Conservation (phyloP, 495 filamentous ascomycete genomes). For the Penicillium argentinense region DNA sequence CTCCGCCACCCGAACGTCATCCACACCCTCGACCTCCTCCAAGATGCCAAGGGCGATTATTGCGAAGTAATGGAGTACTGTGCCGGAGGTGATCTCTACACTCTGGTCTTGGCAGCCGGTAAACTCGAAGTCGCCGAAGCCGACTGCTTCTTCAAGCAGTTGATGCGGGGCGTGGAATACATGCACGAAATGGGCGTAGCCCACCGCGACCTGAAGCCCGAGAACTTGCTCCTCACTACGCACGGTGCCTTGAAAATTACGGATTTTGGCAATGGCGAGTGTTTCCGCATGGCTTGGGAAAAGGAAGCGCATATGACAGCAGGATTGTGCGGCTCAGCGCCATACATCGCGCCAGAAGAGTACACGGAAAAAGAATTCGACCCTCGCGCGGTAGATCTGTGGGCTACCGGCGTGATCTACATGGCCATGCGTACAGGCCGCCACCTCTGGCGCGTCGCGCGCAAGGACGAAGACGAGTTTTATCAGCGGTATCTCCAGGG, state of each 20-base stretch:
- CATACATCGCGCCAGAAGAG: conserved; percentile 97
- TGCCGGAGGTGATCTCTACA: conserved; percentile 95
- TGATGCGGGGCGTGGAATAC: conserved; percentile 99
- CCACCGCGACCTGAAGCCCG: conserved; percentile 95
- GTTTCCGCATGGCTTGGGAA: conserved; percentile 99
- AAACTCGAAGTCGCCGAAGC: conserved; percentile 93
- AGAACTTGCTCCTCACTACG: conserved; percentile 92
- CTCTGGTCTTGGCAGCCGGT: conserved; percentile 84
- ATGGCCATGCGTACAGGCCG: conserved; percentile 99
- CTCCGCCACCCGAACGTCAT: conserved; percentile 98
- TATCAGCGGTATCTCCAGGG: conserved; percentile 92
- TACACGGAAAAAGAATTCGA: conserved; percentile 95
- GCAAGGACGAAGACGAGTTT: conserved; percentile 95
- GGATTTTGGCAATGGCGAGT: conserved; percentile 98
- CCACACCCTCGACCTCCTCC: conserved; percentile 91
- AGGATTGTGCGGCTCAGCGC: conserved; percentile 91
- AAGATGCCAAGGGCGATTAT: conserved; percentile 96
- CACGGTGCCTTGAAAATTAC: conserved; percentile 97
- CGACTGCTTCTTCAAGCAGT: conserved; percentile 98
- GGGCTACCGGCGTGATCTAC: conserved; percentile 98
- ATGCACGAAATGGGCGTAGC: conserved; percentile 99
- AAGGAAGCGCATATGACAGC: conserved; percentile 97
- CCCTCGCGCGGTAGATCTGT: conserved; percentile 93
- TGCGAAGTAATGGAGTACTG: conserved; percentile 99
- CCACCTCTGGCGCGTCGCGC: conserved; percentile 94